Evolutionary conservation across 2,329 filamentous ascomycete genomes (phyloP), one percentile per base, ranked within the genome.

Genomic region (Cladosporium austrohemisphaericum): DNA sequence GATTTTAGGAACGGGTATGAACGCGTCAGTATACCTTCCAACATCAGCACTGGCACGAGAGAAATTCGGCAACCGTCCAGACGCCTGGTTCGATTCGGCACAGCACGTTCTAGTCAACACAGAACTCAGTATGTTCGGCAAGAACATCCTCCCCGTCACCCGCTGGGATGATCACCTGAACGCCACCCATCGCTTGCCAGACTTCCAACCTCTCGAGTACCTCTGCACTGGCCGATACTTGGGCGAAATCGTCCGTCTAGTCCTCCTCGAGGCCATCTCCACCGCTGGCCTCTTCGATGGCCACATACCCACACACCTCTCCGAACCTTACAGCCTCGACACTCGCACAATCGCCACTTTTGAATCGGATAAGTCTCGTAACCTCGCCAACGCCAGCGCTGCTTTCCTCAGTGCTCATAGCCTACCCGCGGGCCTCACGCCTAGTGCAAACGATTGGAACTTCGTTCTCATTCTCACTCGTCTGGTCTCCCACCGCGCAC

Each of bases 171-270:
- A 83, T 6, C 59, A 73, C 23, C 68, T 85, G 41, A 84, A 84
- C 62, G 64, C 68, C 22, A 72, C 71, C 5, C 81, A 84, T 57
- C 59, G 74, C 13, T 68, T 75, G 8, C 81, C 81, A 0, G 78
- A 83, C 64, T 84, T 83, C 56, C 81, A 85, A 57, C 81, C 81
- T 1, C 72, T 84, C 51, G 81, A 85, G 59, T 80, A 83, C 58
- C 76, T 84, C 67, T 76, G 80, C 54, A 80, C 79, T 9, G 81
- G 81, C 14, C 76, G 79, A 13, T 84, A 84, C 59, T 68, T 84
- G 1, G 81, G 81, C 18, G 81, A 85, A 57, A 78, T 85, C 43
- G 75, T 81, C 5, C 75, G 81, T 11, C 65, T 84, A 22, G 77
- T 84, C 49, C 69, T 83, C 7, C 65, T 80, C 5, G 81, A 85